These are phyloP conservation scores for Panaeolus cyanescens DNA, from an alignment of 768 basidiomycete genomes.

Conservation along the genomic window DNA sequence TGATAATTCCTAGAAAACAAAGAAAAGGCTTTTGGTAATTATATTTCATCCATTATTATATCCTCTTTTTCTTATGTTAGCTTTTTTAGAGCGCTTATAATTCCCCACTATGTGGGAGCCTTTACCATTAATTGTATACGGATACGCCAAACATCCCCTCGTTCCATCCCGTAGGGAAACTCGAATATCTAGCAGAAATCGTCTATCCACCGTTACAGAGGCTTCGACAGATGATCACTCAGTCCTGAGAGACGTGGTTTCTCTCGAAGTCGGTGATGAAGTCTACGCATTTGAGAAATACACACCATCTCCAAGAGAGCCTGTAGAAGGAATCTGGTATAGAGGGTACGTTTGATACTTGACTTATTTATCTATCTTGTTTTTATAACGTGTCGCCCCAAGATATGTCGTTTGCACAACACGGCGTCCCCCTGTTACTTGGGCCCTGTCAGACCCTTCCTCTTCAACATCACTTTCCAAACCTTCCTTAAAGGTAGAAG, in stretches of 20 bases:
- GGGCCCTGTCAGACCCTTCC: constrained; percentile 64
- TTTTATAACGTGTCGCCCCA: constrained; percentile 10
- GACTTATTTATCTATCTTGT: constrained; percentile 5
- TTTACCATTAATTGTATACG: constrained; percentile 76
- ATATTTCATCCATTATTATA: background rate
- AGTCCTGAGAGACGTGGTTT: constrained; percentile 74
- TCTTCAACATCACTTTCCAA: constrained; percentile 42
- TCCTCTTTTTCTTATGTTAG: background rate
- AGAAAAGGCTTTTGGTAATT: constrained; percentile 2
- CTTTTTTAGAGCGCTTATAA: background rate
- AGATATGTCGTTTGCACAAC: constrained; percentile 90
- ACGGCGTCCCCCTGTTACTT: constrained; percentile 69
- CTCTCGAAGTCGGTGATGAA: constrained; percentile 93
- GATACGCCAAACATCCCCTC: constrained; percentile 87
- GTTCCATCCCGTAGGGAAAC: constrained; percentile 76
- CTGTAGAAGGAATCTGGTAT: constrained; percentile 83
- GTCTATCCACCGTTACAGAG: constrained; percentile 64
- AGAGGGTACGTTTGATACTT: constrained; percentile 70
- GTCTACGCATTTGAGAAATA: constrained; percentile 97
- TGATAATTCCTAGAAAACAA: constrained; percentile 1
- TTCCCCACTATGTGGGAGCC: constrained; percentile 49
- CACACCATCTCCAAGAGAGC: constrained; percentile 67
- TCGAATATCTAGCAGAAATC: constrained; percentile 55
- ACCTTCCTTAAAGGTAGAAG: constrained; percentile 63
- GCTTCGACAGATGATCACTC: constrained; percentile 63